These are phyloP conservation scores for Lophiotrema nucula DNA, from an alignment of 495 filamentous ascomycete genomes.

Conservation along the genomic window DNA sequence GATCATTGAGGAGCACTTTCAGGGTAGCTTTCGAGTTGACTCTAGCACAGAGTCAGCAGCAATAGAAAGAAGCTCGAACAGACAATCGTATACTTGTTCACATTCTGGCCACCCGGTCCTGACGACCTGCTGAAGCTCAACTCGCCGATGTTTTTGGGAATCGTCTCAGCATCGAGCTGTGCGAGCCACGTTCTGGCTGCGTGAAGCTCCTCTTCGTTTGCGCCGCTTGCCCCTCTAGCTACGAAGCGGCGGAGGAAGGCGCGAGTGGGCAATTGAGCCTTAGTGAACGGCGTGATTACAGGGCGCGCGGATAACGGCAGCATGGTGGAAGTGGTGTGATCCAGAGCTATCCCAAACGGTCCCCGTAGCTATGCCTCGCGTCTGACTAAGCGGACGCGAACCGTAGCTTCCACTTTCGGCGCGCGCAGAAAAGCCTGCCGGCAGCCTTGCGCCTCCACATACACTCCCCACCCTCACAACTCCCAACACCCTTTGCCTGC, in stretches of 20 bases:
- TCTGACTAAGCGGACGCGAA: too few relatives aligned
- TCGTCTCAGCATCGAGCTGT: constrained; percentile 57
- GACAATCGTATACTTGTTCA: constrained; percentile 79
- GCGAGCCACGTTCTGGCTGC: constrained; percentile 75
- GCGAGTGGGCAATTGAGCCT: neutral
- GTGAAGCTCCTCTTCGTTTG: constrained; percentile 58
- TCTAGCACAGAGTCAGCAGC: constrained; percentile 48
- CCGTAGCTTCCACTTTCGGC: too few relatives aligned
- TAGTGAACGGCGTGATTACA: neutral
- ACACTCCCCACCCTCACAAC: neutral
- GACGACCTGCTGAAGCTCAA: constrained; percentile 81
- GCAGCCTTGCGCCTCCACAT: neutral
- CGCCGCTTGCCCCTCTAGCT: neutral
- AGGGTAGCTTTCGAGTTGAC: constrained; percentile 90
- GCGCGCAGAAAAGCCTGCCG: too few relatives aligned
- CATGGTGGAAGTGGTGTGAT: constrained; percentile 1
- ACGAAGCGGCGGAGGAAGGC: neutral
- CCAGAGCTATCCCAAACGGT: neutral
- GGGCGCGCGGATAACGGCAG: constrained; percentile 3
- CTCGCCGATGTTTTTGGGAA: constrained; percentile 65
- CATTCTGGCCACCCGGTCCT: constrained; percentile 91
- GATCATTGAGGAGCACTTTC: constrained; percentile 56
- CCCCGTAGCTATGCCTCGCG: too few relatives aligned
- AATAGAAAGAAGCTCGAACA: neutral
- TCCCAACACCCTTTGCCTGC: neutral